phyloP scores from a whole-genome alignment of 2,329 filamentous ascomycete species.

The Lizonia empirigonia region DNA sequence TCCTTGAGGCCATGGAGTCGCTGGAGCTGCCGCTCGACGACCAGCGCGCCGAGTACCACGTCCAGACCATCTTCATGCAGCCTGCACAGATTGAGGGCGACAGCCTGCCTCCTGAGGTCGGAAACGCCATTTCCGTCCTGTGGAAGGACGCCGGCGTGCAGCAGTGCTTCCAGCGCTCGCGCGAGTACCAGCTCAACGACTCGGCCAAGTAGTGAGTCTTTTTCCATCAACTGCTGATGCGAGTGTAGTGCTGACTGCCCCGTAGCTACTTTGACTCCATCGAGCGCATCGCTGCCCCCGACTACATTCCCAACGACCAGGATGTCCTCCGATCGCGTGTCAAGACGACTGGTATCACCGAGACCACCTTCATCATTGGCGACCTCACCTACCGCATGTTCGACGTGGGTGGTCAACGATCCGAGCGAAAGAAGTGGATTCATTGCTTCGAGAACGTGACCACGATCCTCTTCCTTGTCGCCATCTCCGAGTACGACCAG shows the following conservation, averaged over 20 bases:
- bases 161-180: slow-evolving; percentile 92
- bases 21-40: slow-evolving; percentile 84
- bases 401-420: slow-evolving; percentile 93
- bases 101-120: slow-evolving; percentile 90
- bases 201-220: slow-evolving; percentile 87
- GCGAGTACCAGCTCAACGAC: slow-evolving; percentile 96
- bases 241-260: slow-evolving; percentile 21
- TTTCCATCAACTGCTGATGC: not conserved
- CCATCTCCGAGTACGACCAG: slow-evolving; percentile 97
- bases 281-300: slow-evolving; percentile 83
- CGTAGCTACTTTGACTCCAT: slow-evolving; percentile 97
- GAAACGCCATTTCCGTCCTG: slow-evolving; percentile 86
- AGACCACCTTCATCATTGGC: slow-evolving; percentile 94
- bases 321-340: slow-evolving; percentile 95
- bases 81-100: slow-evolving; percentile 96
- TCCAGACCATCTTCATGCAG: slow-evolving; percentile 99
- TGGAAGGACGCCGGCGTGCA: slow-evolving; percentile 95
- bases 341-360: slow-evolving; percentile 96
- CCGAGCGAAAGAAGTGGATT: slow-evolving; percentile 99
- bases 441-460: slow-evolving; percentile 99
- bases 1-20: slow-evolving; percentile 71
- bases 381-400: slow-evolving; percentile 97
- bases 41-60: slow-evolving; percentile 92
- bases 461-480: slow-evolving; percentile 93
- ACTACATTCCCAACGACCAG: slow-evolving; percentile 94